Conservation (phyloP, 768 basidiomycete genomes). For the Ramaria sp. region DNA sequence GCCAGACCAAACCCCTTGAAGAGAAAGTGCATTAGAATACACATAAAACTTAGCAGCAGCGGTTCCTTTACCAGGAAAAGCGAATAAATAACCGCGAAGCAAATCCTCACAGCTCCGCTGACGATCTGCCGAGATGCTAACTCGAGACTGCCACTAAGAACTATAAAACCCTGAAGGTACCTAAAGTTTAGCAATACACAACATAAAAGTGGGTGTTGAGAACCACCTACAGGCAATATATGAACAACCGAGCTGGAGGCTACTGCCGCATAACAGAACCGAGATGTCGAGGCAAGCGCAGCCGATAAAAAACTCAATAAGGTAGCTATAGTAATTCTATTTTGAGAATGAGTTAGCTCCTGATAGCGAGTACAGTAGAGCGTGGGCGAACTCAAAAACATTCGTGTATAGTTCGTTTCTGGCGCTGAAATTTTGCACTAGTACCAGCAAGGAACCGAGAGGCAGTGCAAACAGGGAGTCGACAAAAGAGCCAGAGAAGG, state of each 20-base stretch:
- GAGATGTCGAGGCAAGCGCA: slow-evolving; percentile 53
- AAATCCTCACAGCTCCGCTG: slow-evolving; percentile 73
- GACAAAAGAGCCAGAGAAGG: slow-evolving; percentile 67
- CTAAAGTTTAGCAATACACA: slow-evolving; percentile 1
- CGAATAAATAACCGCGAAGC: slow-evolving; percentile 73
- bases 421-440: slow-evolving; percentile 58
- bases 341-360: slow-evolving; percentile 12
- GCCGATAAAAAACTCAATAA: slow-evolving; percentile 72
- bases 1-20: slow-evolving; percentile 73
- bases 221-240: slow-evolving; percentile 53
- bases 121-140: slow-evolving; percentile 73
- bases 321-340: slow-evolving; percentile 67
- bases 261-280: slow-evolving; percentile 74
- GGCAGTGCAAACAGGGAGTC: slow-evolving; percentile 66
- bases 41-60: not conserved
- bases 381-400: slow-evolving; percentile 52
- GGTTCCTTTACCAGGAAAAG: slow-evolving; percentile 24
- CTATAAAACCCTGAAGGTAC: slow-evolving; percentile 42
- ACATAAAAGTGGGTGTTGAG: not conserved
- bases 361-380: not conserved
- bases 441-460: slow-evolving; percentile 63
- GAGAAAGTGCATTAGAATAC: slow-evolving; percentile 17
- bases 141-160: slow-evolving; percentile 65
- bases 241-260: slow-evolving; percentile 69
- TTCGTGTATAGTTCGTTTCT: slow-evolving; percentile 73